phyloP scores from a whole-genome alignment of 2,329 filamentous ascomycete genomes.

The Massarina eburnea region DNA sequence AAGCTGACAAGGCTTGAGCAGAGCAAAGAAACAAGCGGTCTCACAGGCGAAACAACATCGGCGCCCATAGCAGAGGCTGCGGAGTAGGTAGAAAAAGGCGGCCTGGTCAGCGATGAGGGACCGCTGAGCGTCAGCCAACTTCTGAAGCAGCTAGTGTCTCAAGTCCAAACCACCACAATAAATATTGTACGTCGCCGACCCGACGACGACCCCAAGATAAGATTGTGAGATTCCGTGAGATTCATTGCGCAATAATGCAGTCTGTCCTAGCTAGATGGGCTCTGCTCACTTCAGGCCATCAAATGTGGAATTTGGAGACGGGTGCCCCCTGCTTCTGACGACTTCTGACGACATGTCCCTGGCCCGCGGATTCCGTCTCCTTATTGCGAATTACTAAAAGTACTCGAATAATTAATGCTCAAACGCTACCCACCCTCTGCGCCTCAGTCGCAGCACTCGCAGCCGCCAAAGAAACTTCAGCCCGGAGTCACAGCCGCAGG shows the following conservation, averaged over 20 bases:
- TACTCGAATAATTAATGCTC: background rate
- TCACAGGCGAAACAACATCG: slow-evolving; percentile 21
- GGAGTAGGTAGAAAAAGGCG: slow-evolving; percentile 15
- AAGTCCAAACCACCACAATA: too few relatives aligned
- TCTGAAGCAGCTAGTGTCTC: too few relatives aligned
- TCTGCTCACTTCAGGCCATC: too few relatives aligned
- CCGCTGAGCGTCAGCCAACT: background rate
- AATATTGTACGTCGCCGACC: too few relatives aligned
- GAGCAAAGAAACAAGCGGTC: slow-evolving; percentile 20
- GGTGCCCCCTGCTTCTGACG: background rate
- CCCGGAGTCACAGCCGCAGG: background rate
- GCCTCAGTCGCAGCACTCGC: background rate
- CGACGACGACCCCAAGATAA: too few relatives aligned
- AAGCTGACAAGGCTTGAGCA: slow-evolving; percentile 2
- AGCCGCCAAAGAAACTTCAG: background rate
- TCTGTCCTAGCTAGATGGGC: too few relatives aligned
- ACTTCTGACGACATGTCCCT: too few relatives aligned
- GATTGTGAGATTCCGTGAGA: too few relatives aligned
- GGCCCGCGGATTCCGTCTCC: slow-evolving; percentile 1
- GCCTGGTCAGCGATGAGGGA: slow-evolving; percentile 1
- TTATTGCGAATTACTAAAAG: background rate
- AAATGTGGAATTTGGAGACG: background rate
- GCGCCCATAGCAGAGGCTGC: background rate
- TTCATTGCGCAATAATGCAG: too few relatives aligned
- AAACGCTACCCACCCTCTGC: slow-evolving; percentile 4